phyloP scores from a whole-genome alignment of 148 eudicot genomes.

The Nyssa sinensis region DNA sequence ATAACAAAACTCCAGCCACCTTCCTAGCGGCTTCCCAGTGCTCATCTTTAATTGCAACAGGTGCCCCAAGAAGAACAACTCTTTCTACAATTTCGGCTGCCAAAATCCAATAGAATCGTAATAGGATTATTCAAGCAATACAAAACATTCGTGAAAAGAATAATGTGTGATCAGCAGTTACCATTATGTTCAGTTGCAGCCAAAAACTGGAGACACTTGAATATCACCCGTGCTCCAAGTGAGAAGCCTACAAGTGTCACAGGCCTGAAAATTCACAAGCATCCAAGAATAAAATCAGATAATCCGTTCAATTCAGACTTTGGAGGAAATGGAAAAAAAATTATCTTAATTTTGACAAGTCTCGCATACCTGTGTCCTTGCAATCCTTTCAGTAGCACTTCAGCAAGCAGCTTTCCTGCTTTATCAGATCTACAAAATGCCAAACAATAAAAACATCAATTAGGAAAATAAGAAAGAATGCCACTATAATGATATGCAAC shows the following conservation, averaged over 20 bases:
- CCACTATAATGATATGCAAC: background rate
- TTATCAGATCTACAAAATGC: slow-evolving; percentile 72
- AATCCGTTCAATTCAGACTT: background rate
- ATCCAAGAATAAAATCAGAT: slow-evolving; percentile 10
- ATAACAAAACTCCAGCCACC: slow-evolving; percentile 34
- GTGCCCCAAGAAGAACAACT: slow-evolving; percentile 96
- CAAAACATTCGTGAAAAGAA: background rate
- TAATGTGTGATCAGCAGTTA: slow-evolving; percentile 20
- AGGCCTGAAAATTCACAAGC: slow-evolving; percentile 64
- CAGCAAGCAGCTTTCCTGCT: slow-evolving; percentile 96
- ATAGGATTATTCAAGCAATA: slow-evolving; percentile 12
- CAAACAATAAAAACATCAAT: background rate
- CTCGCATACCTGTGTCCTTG: slow-evolving; percentile 83
- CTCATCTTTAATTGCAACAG: slow-evolving; percentile 74
- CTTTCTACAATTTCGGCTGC: slow-evolving; percentile 88
- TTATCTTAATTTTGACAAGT: slow-evolving; percentile 9
- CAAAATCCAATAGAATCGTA: slow-evolving; percentile 20
- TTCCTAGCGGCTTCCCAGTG: slow-evolving; percentile 90
- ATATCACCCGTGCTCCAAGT: slow-evolving; percentile 94
- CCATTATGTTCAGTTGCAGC: slow-evolving; percentile 60
- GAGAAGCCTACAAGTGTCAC: slow-evolving; percentile 96
- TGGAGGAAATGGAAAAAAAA: background rate
- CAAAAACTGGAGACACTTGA: slow-evolving; percentile 79
- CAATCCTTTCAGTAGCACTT: slow-evolving; percentile 76
- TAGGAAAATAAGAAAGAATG: background rate